These are phyloP conservation scores for Saprolegnia parasitica DNA, from an alignment of 352 stramenopile genomes.

Conservation along the genomic window DNA sequence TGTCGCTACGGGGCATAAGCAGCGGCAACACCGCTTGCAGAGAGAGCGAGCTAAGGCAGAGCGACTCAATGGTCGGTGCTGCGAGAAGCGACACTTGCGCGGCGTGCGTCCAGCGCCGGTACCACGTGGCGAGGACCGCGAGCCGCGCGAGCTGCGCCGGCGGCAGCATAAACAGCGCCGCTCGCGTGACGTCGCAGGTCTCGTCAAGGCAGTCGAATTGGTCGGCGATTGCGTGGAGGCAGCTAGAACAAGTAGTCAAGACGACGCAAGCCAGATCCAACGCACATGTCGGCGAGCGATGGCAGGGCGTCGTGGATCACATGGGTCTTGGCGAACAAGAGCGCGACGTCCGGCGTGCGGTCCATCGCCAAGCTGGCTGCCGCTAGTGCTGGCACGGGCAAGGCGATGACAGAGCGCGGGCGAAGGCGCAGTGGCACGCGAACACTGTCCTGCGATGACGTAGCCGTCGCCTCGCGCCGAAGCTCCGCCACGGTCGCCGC, in stretches of 20 bases:
- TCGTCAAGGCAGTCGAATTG: constrained; percentile 6
- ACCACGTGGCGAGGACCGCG: background rate
- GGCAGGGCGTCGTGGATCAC: background rate
- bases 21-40: background rate
- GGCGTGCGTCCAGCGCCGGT: background rate
- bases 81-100: background rate
- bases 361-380: background rate
- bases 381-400: background rate
- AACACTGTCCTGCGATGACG: background rate
- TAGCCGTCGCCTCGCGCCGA: background rate
- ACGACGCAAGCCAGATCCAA: background rate
- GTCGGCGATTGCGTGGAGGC: background rate
- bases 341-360: background rate
- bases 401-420: background rate
- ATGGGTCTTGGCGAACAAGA: background rate
- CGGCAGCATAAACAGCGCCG: background rate
- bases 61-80: background rate
- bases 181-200: background rate
- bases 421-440: background rate
- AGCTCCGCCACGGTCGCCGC: background rate
- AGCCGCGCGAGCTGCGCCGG: background rate
- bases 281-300: background rate
- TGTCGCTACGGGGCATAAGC: background rate
- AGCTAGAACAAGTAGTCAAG: background rate
- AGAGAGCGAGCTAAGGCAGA: background rate